Evolutionary conservation across 768 basidiomycete species (phyloP).

Genomic region (Mycena rebaudengoi): DNA sequence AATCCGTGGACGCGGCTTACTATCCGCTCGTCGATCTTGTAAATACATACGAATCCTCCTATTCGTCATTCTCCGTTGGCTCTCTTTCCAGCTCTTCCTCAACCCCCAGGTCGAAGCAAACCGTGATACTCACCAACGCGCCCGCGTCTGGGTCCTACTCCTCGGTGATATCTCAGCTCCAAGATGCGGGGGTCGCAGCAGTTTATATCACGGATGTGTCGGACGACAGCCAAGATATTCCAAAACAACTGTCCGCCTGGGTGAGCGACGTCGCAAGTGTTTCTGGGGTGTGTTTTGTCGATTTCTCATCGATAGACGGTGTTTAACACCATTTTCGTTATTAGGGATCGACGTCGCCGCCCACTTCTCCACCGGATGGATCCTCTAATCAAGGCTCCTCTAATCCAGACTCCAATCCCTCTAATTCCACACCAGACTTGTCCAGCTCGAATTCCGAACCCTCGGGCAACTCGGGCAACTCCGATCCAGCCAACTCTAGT

Average conservation of each 20-base stretch:
- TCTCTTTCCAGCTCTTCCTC: neutral
- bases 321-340: neutral
- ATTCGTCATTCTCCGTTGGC: neutral
- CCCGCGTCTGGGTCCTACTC: neutral
- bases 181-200: neutral
- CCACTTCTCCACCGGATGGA: neutral
- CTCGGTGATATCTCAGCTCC: neutral
- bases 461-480: neutral
- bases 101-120: constrained; percentile 5
- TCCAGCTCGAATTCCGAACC: neutral
- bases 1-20: neutral
- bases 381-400: neutral
- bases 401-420: neutral
- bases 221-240: neutral
- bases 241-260: neutral
- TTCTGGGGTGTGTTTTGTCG: neutral
- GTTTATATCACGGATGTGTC: constrained; percentile 4
- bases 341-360: neutral
- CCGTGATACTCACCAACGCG: neutral
- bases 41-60: constrained; percentile 7
- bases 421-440: neutral
- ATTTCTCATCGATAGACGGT: neutral
- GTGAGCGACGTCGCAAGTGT: neutral
- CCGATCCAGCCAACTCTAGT: neutral
- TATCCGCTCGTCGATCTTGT: neutral